Base-by-base conservation (phyloP, 306 rosid species). In the Castanea mollissima region DNA sequence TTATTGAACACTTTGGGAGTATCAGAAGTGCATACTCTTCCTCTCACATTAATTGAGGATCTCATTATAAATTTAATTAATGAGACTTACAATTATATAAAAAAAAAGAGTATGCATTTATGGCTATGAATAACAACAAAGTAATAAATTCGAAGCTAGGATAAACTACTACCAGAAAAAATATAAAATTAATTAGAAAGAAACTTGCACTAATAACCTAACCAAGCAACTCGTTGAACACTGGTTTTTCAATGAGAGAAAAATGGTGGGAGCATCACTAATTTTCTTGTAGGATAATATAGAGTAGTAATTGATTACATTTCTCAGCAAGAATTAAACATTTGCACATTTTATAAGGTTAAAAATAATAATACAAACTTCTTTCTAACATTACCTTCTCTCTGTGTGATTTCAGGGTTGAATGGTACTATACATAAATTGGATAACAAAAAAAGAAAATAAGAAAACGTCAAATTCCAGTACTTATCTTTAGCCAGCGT, bases 31-130 rank as follows among this genome's bases (percentile, higher is more conserved):
- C 3, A 2, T 8, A 41, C 2, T 41, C 46, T 41, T 3, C 1
- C 46, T 41, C 11, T 41, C 46, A 7, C 11, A 8, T 41, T 41
- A 41, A 41, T 41, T 0, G 11, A 8, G 11, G 1, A 0, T 41
- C 3, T 41, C 1, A 7, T 2, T 41, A 41, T 41, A 41, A 41
- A 41, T 41, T 38, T 38, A 38, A 38, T 38, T 8, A 38, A 0
- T 38, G 2, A 38, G 11, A 38, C 0, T 0, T 0, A 38, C 0
- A 38, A 8, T 38, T 38, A 38, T 38, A 38, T 38, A 3, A 38
- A 0, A 8, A 2, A 0, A 0, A 38, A 0, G 2, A 38, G 2
- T 38, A 38, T 38, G 0, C 46, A 38, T 38, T 38, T 38, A 38
- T 38, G 46, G 11, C 3, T 38, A 38, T 38, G 1, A 41, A 41